Conservation (phyloP, 805 yeast genomes). For the Zygotorulaspora florentina region DNA sequence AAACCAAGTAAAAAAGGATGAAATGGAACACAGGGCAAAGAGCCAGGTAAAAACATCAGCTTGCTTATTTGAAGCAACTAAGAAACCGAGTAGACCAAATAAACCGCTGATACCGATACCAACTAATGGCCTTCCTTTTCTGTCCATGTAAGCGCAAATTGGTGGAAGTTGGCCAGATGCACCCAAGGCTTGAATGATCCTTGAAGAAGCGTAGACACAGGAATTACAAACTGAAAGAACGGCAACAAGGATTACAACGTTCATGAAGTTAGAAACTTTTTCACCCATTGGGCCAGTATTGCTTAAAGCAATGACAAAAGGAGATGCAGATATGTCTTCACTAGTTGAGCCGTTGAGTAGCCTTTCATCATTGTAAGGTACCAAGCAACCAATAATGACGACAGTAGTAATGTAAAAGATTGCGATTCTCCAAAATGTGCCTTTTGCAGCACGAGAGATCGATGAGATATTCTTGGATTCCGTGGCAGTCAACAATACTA, state of each 20-base stretch:
- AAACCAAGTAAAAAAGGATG: constrained; percentile 79
- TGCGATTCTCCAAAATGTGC: constrained; percentile 54
- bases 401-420: constrained; percentile 53
- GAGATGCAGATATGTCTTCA: constrained; percentile 44
- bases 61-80: constrained; percentile 56
- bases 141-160: constrained; percentile 45
- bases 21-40: constrained; percentile 70
- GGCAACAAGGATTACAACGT: constrained; percentile 55
- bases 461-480: constrained; percentile 45
- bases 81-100: constrained; percentile 56
- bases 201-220: constrained; percentile 55
- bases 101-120: constrained; percentile 41
- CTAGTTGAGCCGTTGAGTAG: constrained; percentile 46
- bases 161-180: constrained; percentile 50
- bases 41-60: constrained; percentile 67
- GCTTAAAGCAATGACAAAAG: constrained; percentile 47
- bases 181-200: constrained; percentile 51
- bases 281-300: constrained; percentile 46
- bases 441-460: constrained; percentile 57
- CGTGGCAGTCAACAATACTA: constrained; percentile 55
- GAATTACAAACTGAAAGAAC: constrained; percentile 61
- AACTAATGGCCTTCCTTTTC: constrained; percentile 51
- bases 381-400: constrained; percentile 60
- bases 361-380: constrained; percentile 55
- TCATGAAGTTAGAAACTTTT: constrained; percentile 52